These are phyloP conservation scores for Wickerhamomyces sydowiorum DNA, from an alignment of 805 yeast species.

Conservation along the genomic window DNA sequence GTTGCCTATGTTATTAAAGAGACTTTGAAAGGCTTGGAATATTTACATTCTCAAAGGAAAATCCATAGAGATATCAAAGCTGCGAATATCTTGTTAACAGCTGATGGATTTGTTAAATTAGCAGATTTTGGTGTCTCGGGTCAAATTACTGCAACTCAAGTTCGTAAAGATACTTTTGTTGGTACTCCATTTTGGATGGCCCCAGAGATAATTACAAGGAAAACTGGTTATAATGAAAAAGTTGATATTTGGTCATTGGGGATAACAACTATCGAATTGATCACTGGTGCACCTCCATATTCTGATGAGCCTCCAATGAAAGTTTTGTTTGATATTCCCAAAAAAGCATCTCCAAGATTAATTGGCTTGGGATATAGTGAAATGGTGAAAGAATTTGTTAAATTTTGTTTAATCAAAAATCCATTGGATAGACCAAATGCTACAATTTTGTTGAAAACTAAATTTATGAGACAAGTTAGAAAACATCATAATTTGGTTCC, in stretches of 20 bases:
- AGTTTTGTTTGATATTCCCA: conserved; percentile 67
- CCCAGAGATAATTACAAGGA: conserved; percentile 76
- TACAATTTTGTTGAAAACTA: conserved; percentile 42
- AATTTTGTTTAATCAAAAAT: conserved; percentile 59
- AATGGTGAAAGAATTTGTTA: conserved; percentile 49
- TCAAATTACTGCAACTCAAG: conserved; percentile 59
- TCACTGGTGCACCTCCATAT: conserved; percentile 79
- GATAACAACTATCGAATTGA: conserved; percentile 81
- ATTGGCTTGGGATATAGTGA: conserved; percentile 38
- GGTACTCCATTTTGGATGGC: conserved; percentile 99
- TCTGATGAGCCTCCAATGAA: conserved; percentile 70
- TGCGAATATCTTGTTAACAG: conserved; percentile 78
- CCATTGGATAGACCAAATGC: conserved; percentile 66
- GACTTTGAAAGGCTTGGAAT: conserved; percentile 64
- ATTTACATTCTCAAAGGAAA: conserved; percentile 67
- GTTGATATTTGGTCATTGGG: conserved; percentile 98
- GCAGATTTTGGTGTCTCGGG: conserved; percentile 96
- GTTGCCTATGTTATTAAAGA: conserved; percentile 59
- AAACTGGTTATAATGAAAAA: conserved; percentile 68
- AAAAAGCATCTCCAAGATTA: conserved; percentile 54
- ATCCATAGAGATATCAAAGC: conserved; percentile 90
- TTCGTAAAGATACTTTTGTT: conserved; percentile 70
- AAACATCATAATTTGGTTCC: conserved; percentile 25
- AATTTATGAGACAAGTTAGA: conserved; percentile 39
- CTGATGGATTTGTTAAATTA: conserved; percentile 63